Evolutionary conservation across 805 yeast genomes (phyloP), one percentile per base, ranked within the genome.

Genomic region (Barnettozyma pratensis): DNA sequence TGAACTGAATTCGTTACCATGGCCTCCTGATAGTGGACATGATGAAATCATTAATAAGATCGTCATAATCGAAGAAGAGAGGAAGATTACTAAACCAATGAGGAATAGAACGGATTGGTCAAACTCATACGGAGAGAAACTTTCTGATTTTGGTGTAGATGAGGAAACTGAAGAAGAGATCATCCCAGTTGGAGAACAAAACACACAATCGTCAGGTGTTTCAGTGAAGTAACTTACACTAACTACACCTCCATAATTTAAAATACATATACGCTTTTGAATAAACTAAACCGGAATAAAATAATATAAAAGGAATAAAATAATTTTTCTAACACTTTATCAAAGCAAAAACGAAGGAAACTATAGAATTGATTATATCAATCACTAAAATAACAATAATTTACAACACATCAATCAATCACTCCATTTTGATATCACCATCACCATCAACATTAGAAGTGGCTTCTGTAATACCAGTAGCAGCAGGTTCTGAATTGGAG

Each of bases 21-120:
- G 97, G 96, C 99, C 99, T 1, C 96, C 96, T 1, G 96, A 89
- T 67, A 90, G 88, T 6, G 82, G 82, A 0, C 71, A 75, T 55
- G 73, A 69, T 44, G 74, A 65, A 32, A 12, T 31, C 8, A 28
- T 40, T 43, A 37, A 37, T n/a, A 25, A 44, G 6, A 19, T 4
- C 7, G 14, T 31, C 3, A 27, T 8, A 5, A 28, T 30, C 11
- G 11, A 36, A 14, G 30, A 10, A 10, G 28, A 29, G 7, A 14
- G 27, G n/a, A 12, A 32, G 36, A 11, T 26, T 31, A 12, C 14
- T 27, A 42, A 25, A 36, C 4, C n/a, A 39, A 7, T 7, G 19
- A 39, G 10, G 8, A 8, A 10, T 3, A 62, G 82, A 35, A 70
- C 66, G 11, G 71, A 77, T 39, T 91, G 96, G 96, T 67, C 65